Evolutionary conservation across 805 yeast species (phyloP), one percentile per base, ranked within the genome.

Genomic region (Metschnikowia shivogae): DNA sequence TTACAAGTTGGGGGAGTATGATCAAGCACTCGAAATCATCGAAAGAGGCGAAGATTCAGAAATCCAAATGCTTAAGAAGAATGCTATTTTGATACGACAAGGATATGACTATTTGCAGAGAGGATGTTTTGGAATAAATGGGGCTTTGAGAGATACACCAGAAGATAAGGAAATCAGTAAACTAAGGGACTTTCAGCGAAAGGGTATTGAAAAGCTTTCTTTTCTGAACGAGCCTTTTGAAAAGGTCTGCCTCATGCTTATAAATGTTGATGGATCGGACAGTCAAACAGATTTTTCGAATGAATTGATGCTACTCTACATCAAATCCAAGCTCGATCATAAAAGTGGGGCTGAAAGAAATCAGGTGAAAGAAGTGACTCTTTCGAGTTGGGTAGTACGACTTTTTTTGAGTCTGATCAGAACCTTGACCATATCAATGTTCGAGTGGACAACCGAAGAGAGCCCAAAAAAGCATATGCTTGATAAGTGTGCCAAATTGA

Each of bases 361-460:
- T 42, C 59, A 52, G 27, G 58, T 68, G 12, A 56, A 61, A 44
- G 65, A 74, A 19, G 67, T 69, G 1, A 70, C 84, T 46, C 57
- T 86, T 12, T 76, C 82, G 10, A 74, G 82, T 50, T 84, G 89
- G 89, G 73, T 84, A 17, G 74, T 81, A 3, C 86, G 84, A 60
- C 55, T 80, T 8, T 76, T 68, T 50, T 65, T 82, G 53, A 74
- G 81, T 48, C 63, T 67, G 32, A 60, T 77, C 24, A 46, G 40
- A 24, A 38, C 29, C 5, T n/a, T 37, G 27, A 37, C n/a, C 20
- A 6, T 27, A 12, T 7, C 11, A 3, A 20, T n/a, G 34, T 10
- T 19, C 26, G 27, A n/a, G 9, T 7, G 9, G 8, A 19, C 17
- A n/a, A 29, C 29, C 5, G 28, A 37, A 19, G 34, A 37, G 3